Base-by-base conservation (phyloP, 1,139 yeast species). In the Hemisphaericaspora lyxosophila region DNA sequence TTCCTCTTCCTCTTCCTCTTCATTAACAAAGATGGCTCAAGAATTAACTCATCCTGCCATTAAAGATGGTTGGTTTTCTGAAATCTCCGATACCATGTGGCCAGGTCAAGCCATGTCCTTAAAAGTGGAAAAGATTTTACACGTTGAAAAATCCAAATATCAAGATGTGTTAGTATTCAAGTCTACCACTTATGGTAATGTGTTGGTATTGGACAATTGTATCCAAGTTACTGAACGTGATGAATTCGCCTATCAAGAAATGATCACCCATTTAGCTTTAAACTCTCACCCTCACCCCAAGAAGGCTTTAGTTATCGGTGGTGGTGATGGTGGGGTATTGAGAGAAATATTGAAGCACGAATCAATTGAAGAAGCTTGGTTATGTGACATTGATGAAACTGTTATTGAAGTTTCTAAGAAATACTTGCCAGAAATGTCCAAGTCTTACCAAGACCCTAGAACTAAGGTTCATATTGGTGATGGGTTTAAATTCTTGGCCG, bases 261-360 rank as follows among this genome's bases (percentile, higher is more conserved):
- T 89, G 95, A 89, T 89, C 61, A 70, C 96, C 30, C 96, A 89
- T 65, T 72, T 89, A 56, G 95, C 95, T 11, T 58, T 89, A 66
- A 85, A 85, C 77, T 80, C 94, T 32, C 97, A 89, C 68, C 89
- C 95, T 44, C 77, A 83, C 67, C 97, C 97, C 38, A 85, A 85
- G 72, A 81, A 75, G 58, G 96, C 92, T 23, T 72, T 89, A 46
- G 95, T 89, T 42, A 83, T 89, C 59, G 97, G 97, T 42, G 97
- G 97, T 49, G 97, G 97, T 53, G 97, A 89, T 58, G 97, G 97
- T 53, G 97, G 97, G 61, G 96, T 89, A 41, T 74, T 89, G 57
- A 78, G 97, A 64, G 97, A 89, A 66, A 79, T 88, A 58, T 85
- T 89, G 55, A 89, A 89, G 70, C 96, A 89, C 65, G 79, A 78